These are phyloP conservation scores for Pyrrhoderma noxium DNA, from an alignment of 1,284 basidiomycete genomes.

Conservation along the genomic window DNA sequence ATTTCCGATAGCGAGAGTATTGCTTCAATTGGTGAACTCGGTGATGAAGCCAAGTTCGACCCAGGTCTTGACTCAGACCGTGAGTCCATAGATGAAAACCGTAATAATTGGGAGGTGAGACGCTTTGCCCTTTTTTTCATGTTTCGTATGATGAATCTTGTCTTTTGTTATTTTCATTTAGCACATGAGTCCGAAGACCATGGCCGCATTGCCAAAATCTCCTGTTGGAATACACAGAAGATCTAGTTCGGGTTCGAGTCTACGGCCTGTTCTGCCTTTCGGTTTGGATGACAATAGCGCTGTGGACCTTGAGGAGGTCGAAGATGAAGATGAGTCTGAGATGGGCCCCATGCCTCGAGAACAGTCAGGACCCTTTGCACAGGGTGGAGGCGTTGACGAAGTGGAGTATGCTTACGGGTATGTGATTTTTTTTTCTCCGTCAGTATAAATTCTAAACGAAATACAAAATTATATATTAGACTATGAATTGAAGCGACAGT, in stretches of 20 bases:
- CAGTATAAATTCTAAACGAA: too few relatives aligned
- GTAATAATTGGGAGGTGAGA: constrained; percentile 91
- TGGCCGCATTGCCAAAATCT: constrained; percentile 84
- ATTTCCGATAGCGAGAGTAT: constrained; percentile 90
- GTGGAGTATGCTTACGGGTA: constrained; percentile 83
- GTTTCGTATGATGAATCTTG: constrained; percentile 11
- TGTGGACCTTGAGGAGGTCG: constrained; percentile 50
- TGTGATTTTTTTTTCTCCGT: constrained; percentile 26
- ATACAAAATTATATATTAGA: too few relatives aligned
- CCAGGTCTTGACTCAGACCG: constrained; percentile 40
- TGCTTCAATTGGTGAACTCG: constrained; percentile 79
- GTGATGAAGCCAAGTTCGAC: constrained; percentile 66
- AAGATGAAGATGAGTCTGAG: constrained; percentile 49
- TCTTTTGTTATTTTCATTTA: constrained; percentile 28
- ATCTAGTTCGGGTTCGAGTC: constrained; percentile 69
- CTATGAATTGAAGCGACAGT: too few relatives aligned
- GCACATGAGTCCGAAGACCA: constrained; percentile 92
- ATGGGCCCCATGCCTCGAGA: constrained; percentile 74
- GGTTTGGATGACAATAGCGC: constrained; percentile 68
- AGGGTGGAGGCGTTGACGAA: constrained; percentile 77
- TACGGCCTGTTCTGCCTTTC: constrained; percentile 79
- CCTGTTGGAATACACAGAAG: constrained; percentile 68
- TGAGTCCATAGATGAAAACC: constrained; percentile 65
- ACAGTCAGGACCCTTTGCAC: constrained; percentile 60
- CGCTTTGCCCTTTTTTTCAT: background rate